A percentile compares a stretch with the other conserved stretches of the same genome.
Evolutionary conservation across 352 stramenopile species (phyloP).

Genomic region (Stramenopiles sp.): DNA sequence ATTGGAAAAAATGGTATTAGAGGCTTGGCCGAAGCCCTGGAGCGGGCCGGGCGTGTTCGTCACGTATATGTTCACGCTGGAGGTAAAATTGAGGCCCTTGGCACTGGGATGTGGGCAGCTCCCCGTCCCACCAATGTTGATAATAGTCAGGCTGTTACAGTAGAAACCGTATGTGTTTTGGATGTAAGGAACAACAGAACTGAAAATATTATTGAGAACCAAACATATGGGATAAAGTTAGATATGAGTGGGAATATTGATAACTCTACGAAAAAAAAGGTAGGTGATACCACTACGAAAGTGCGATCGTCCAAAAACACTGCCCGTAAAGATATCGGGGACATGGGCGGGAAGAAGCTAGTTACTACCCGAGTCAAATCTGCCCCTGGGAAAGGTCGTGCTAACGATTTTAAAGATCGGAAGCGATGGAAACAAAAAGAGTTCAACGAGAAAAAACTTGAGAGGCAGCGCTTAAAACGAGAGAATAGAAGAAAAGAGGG

Average conservation of each 20-base stretch:
- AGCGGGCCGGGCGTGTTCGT: slow-evolving; percentile 64
- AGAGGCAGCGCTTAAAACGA: not conserved
- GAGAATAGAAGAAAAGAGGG: slow-evolving; percentile 10
- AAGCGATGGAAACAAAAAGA: not conserved
- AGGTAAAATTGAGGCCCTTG: slow-evolving; percentile 21
- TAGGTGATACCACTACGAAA: not conserved
- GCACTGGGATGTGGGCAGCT: slow-evolving; percentile 16
- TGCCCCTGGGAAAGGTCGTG: not conserved
- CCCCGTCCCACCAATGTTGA: not conserved
- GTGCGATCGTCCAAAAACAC: slow-evolving; percentile 5
- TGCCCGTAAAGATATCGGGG: not conserved
- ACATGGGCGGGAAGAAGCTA: not conserved
- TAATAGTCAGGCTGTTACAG: slow-evolving; percentile 32
- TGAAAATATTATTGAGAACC: not conserved
- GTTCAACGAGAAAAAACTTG: not conserved
- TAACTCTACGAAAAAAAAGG: not conserved
- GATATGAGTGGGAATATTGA: not conserved
- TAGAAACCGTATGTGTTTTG: slow-evolving; percentile 79
- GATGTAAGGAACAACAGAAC: slow-evolving; percentile 62
- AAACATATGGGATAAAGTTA: not conserved
- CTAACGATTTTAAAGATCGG: not conserved
- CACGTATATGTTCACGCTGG: slow-evolving; percentile 87
- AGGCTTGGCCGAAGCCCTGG: slow-evolving; percentile 72
- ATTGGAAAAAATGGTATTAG: slow-evolving; percentile 70
- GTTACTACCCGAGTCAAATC: slow-evolving; percentile 12